Evolutionary conservation across 140 eudicot genomes (phyloP).

Genomic region (Bidens hawaiensis): DNA sequence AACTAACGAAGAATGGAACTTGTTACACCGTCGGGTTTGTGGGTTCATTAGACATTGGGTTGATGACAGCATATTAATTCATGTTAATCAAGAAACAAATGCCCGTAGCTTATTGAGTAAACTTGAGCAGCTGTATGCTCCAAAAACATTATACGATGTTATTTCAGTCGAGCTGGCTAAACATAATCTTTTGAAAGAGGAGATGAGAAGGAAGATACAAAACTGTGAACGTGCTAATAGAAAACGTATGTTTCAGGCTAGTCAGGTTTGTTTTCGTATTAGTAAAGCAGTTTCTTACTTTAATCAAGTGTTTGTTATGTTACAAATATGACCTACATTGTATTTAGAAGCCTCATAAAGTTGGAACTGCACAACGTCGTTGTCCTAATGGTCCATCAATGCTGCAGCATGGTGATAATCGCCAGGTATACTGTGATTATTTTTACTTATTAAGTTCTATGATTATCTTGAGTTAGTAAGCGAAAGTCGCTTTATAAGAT

Average conservation of each 20-base stretch:
- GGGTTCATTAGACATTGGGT: constrained; percentile 2
- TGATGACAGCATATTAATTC: background rate
- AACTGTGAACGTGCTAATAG: constrained; percentile 75
- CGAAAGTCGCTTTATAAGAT: background rate
- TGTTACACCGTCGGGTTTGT: constrained; percentile 7
- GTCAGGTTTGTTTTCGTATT: constrained; percentile 49
- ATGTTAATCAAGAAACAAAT: constrained; percentile 4
- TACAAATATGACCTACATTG: constrained; percentile 14
- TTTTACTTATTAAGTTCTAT: background rate
- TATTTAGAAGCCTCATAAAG: constrained; percentile 55
- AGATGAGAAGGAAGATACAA: too few relatives aligned
- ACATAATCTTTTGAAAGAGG: too few relatives aligned
- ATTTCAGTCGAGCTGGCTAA: too few relatives aligned
- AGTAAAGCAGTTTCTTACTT: background rate
- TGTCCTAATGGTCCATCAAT: constrained; percentile 73
- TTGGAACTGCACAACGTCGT: constrained; percentile 36
- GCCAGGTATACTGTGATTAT: constrained; percentile 49
- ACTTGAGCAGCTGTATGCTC: background rate
- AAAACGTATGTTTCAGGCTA: constrained; percentile 49
- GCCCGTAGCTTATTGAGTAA: background rate
- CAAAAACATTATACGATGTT: too few relatives aligned
- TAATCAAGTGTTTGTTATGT: background rate
- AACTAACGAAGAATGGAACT: background rate
- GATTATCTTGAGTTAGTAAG: background rate
- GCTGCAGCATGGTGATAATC: constrained; percentile 66